phyloP scores from a whole-genome alignment of 2,329 filamentous ascomycete genomes.

The Lachnellula arida region DNA sequence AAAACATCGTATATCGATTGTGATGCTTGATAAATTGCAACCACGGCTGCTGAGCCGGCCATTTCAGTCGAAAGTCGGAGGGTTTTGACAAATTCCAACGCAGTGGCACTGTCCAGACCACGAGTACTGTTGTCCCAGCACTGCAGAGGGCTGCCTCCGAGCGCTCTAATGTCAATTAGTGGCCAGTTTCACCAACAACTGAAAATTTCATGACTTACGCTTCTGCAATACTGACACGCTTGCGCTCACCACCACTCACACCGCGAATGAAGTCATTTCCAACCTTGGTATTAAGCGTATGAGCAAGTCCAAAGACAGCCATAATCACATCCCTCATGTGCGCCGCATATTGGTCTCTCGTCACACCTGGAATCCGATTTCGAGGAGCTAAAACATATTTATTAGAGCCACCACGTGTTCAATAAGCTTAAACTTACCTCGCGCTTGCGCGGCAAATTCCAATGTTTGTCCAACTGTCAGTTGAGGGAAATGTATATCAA shows the following conservation, averaged over 20 bases:
- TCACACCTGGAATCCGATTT: conserved; percentile 58
- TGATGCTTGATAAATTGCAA: conserved; percentile 70
- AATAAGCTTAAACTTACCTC: conserved; percentile 30
- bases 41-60: conserved; percentile 53
- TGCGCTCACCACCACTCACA: conserved; percentile 66
- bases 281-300: conserved; percentile 68
- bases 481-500: conserved; percentile 72
- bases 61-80: conserved; percentile 62
- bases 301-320: conserved; percentile 67
- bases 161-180: conserved; percentile 20
- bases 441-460: conserved; percentile 64
- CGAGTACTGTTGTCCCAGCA: conserved; percentile 73
- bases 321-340: conserved; percentile 53
- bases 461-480: conserved; percentile 71
- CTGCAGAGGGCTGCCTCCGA: conserved; percentile 52
- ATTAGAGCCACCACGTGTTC: not conserved
- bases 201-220: conserved; percentile 43
- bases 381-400: conserved; percentile 47
- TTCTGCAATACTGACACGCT: conserved; percentile 79
- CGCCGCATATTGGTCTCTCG: conserved; percentile 51
- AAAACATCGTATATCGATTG: conserved; percentile 65
- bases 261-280: conserved; percentile 71
- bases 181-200: not conserved
- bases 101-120: conserved; percentile 69
- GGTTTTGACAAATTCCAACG: conserved; percentile 65